Conservation (phyloP, 805 yeast species). For the Millerozyma acaciae region DNA sequence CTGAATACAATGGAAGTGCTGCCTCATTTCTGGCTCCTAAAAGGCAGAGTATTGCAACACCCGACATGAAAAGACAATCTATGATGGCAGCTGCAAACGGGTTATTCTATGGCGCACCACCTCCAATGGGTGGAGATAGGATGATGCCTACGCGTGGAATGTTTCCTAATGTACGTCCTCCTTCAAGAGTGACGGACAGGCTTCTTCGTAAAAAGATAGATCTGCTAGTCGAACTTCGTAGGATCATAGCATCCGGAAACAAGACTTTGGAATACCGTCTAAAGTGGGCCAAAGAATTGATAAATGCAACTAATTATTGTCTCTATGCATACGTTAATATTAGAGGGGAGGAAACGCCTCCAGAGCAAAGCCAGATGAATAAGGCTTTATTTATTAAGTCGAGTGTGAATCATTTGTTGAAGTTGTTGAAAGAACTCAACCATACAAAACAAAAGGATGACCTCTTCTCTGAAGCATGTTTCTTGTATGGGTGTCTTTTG, state of each 20-base stretch:
- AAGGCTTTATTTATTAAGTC: constrained; percentile 37
- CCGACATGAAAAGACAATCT: constrained; percentile 13
- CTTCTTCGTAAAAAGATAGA: constrained; percentile 28
- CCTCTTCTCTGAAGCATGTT: constrained; percentile 28
- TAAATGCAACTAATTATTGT: constrained; percentile 35
- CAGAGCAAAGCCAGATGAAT: constrained; percentile 27
- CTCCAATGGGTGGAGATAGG: constrained; percentile 3
- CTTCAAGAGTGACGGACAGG: constrained; percentile 18
- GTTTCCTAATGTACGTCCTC: constrained; percentile 6
- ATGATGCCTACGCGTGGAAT: constrained; percentile 10
- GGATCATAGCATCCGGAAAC: constrained; percentile 37
- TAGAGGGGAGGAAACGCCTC: constrained; percentile 33
- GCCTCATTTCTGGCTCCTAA: constrained; percentile 7
- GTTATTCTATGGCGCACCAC: background rate
- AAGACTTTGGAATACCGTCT: constrained; percentile 39
- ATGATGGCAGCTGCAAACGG: constrained; percentile 6
- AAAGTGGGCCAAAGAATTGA: constrained; percentile 41
- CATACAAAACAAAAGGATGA: constrained; percentile 14
- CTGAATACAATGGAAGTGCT: constrained; percentile 9
- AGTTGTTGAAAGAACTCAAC: constrained; percentile 33
- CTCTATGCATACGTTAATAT: constrained; percentile 40
- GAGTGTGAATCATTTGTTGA: constrained; percentile 32
- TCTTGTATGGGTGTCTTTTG: constrained; percentile 34
- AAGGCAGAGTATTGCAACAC: constrained; percentile 16
- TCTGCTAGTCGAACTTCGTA: constrained; percentile 31